Percentiles rank a stretch among this genome's conserved stretches.
phyloP scores from a whole-genome alignment of 2,329 filamentous ascomycete species.

The Epicoccum sorghinum region DNA sequence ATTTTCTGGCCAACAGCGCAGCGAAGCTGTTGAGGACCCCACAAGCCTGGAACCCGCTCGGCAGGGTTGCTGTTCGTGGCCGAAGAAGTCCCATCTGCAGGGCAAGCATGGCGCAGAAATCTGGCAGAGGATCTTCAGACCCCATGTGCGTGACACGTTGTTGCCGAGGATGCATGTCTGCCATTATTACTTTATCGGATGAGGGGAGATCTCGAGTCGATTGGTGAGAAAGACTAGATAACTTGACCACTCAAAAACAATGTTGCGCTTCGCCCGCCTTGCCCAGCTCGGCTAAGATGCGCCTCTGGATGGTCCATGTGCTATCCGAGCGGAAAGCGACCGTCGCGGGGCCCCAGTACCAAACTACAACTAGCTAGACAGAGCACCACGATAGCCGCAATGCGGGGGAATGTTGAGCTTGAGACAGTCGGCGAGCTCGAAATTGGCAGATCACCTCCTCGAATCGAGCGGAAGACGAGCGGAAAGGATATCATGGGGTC shows the following conservation, averaged over 20 bases:
- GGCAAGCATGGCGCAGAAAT: conserved; percentile 6
- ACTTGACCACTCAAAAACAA: background rate
- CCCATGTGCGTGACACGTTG: background rate
- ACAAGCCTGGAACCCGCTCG: conserved; percentile 5
- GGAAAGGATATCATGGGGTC: background rate
- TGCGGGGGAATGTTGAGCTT: conserved; percentile 6
- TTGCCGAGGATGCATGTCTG: background rate
- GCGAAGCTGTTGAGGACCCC: background rate
- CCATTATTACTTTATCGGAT: background rate
- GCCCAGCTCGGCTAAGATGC: conserved; percentile 2
- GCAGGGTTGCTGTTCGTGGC: background rate
- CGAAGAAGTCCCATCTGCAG: conserved; percentile 12
- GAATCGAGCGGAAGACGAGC: background rate
- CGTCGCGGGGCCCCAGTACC: conserved; percentile 15
- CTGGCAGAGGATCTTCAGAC: conserved; percentile 4
- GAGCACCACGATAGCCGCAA: conserved; percentile 12
- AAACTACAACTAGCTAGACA: conserved; percentile 8
- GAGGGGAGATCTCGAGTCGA: conserved; percentile 1
- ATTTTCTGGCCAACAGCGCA: background rate
- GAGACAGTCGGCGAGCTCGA: background rate
- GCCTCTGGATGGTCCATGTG: conserved; percentile 10
- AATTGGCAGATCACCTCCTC: background rate
- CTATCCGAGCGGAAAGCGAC: conserved; percentile 12
- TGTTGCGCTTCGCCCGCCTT: background rate
- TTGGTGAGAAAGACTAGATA: background rate